Percentiles rank a stretch among this genome's conserved stretches.
phyloP scores from a whole-genome alignment of 1,284 basidiomycete species.

The Sanghuangporus baumii region DNA sequence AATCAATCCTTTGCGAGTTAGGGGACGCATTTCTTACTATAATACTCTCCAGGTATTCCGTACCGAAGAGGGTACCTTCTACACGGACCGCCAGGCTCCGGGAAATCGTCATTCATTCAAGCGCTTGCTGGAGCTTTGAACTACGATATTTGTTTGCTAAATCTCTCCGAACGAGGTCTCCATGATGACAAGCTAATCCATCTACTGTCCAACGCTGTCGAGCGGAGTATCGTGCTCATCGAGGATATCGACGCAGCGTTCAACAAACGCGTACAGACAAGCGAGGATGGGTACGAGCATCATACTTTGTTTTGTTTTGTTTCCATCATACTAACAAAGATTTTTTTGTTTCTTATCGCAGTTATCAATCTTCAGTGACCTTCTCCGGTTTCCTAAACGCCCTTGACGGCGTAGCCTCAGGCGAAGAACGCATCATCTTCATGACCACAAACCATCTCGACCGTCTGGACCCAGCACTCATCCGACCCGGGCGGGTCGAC shows the following conservation, averaged over 20 bases:
- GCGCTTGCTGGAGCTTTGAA: constrained; percentile 88
- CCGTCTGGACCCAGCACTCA: constrained; percentile 83
- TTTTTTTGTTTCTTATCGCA: constrained; percentile 28
- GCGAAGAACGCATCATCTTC: constrained; percentile 96
- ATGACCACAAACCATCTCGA: constrained; percentile 98
- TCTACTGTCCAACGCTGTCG: constrained; percentile 88
- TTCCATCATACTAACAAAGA: background rate
- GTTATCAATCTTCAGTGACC: constrained; percentile 91
- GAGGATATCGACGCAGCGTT: constrained; percentile 99
- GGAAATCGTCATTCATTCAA: constrained; percentile 98
- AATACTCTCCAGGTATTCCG: constrained; percentile 73
- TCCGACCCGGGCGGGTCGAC: constrained; percentile 94
- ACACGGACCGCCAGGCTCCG: constrained; percentile 95
- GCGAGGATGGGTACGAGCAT: constrained; percentile 74
- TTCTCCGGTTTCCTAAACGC: constrained; percentile 98
- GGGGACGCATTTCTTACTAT: constrained; percentile 7
- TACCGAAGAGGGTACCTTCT: constrained; percentile 95
- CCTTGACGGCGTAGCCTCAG: constrained; percentile 94
- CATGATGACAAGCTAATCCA: constrained; percentile 97
- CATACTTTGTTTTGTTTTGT: background rate
- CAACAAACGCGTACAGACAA: constrained; percentile 82
- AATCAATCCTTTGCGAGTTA: background rate
- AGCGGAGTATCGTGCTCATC: constrained; percentile 88
- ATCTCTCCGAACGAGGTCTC: constrained; percentile 93
- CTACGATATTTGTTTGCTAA: constrained; percentile 96